Conservation (phyloP, 495 filamentous ascomycete genomes). For the Aspergillus haitiensis region DNA sequence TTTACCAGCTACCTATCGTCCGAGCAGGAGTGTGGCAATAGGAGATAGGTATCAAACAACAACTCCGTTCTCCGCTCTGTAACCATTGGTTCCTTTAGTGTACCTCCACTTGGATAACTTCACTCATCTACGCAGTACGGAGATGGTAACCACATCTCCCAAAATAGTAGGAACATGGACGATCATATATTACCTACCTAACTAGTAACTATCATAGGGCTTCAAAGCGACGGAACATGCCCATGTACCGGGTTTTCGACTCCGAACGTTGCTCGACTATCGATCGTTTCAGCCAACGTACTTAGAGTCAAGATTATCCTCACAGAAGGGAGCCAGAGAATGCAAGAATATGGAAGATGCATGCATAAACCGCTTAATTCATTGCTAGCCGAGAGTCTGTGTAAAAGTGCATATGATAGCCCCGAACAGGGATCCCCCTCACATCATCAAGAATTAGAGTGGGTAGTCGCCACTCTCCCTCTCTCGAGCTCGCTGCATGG, state of each 20-base stretch:
- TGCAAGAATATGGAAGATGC: slow-evolving; percentile 11
- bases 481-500: slow-evolving; percentile 19
- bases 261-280: neutral
- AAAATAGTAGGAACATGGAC: neutral
- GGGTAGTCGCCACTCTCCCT: neutral
- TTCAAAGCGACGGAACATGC: no score
- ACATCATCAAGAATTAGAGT: slow-evolving; percentile 12
- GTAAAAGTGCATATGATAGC: slow-evolving; percentile 24
- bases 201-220: no score
- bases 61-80: neutral
- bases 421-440: slow-evolving; percentile 23
- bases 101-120: neutral
- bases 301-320: slow-evolving; percentile 8
- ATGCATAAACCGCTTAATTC: slow-evolving; percentile 21
- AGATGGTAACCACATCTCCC: neutral
- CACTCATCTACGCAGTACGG: neutral
- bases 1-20: no score
- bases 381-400: slow-evolving; percentile 10
- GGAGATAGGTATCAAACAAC: neutral
- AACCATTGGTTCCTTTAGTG: neutral
- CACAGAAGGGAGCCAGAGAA: slow-evolving; percentile 11
- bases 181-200: neutral
- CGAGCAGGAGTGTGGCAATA: neutral
- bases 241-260: no score
- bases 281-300: neutral